These are phyloP conservation scores for Takashimella koratensis DNA, from an alignment of 1,284 basidiomycete genomes.

Conservation along the genomic window DNA sequence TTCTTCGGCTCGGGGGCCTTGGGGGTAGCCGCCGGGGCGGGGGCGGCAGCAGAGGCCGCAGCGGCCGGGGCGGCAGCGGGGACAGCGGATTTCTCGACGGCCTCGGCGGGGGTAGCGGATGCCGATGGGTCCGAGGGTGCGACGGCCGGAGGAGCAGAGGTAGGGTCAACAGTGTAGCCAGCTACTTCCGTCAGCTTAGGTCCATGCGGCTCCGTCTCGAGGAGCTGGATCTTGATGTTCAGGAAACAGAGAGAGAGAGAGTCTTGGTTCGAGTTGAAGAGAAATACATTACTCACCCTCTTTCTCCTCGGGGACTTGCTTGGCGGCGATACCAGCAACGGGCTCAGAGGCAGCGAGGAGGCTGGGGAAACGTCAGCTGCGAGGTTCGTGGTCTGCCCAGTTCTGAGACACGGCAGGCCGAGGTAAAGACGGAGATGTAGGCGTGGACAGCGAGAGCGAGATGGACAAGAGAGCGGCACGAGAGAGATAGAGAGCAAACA, in stretches of 20 bases:
- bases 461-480: too few relatives aligned
- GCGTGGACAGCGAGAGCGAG: too few relatives aligned
- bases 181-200: too few relatives aligned
- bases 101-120: constrained; percentile 5
- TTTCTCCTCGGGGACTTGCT: background rate
- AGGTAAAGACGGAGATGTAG: too few relatives aligned
- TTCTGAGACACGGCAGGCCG: too few relatives aligned
- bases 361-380: background rate
- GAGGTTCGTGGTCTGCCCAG: too few relatives aligned
- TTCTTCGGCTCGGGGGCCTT: constrained; percentile 24
- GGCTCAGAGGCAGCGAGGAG: background rate
- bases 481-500: too few relatives aligned
- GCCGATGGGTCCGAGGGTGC: constrained; percentile 1
- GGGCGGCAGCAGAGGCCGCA: constrained; percentile 2
- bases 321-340: background rate
- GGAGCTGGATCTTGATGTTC: background rate
- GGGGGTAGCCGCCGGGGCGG: constrained; percentile 4
- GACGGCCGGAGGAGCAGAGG: background rate
- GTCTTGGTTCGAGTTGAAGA: constrained; percentile 7
- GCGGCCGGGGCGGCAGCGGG: constrained; percentile 7
- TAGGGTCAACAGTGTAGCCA: constrained; percentile 1
- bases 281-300: constrained; percentile 1
- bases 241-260: constrained; percentile 3
- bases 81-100: constrained; percentile 1
- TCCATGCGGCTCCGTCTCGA: background rate